Evolutionary conservation across 2,329 filamentous ascomycete species (phyloP), one percentile per base, ranked within the genome.

Genomic region (Calycina marina): DNA sequence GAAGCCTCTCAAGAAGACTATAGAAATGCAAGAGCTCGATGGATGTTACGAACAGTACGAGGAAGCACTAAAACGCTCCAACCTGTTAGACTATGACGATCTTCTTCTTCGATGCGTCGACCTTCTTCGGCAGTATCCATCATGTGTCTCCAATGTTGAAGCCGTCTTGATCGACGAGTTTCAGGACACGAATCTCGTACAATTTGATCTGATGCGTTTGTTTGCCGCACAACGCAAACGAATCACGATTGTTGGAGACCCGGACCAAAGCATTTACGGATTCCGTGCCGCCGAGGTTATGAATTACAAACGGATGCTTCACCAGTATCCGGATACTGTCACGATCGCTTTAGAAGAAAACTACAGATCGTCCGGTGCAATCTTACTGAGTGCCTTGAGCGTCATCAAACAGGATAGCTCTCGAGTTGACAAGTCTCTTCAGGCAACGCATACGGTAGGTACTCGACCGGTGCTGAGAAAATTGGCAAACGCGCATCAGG

Each of bases 261-360:
- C 90, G 0, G 90, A 98, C 53, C 88, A 98, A 56, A 94, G 86
- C 53, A 98, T 98, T 36, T 98, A 96, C 52, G 83, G 88, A 13
- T 98, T 92, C 65, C 77, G 88, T 13, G 86, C 84, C 5, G 88
- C 90, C 6, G 88, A 98, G 54, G 83, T 88, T 44, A 78, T 78
- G 51, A 98, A 96, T 47, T 64, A 96, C 29, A 70, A 72, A 42
- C 73, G 80, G 2, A 75, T 98, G 63, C 69, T 84, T 32, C 62
- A 62, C 25, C 75, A 83, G 37, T 94, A 80, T 49, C 76, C 76
- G 0, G 69, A 78, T 15, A 90, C 85, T 0, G 68, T 84, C 4
- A 78, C 90, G 36, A 73, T 94, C 27, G 75, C 88, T 4, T 63
- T 98, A 2, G 82, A 94, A 51, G 81, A 94, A 48, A 98, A 96